A percentile compares a stretch with the other conserved stretches of the same genome.
Evolutionary conservation across 768 basidiomycete species (phyloP).

Genomic region (Mycena rebaudengoi): DNA sequence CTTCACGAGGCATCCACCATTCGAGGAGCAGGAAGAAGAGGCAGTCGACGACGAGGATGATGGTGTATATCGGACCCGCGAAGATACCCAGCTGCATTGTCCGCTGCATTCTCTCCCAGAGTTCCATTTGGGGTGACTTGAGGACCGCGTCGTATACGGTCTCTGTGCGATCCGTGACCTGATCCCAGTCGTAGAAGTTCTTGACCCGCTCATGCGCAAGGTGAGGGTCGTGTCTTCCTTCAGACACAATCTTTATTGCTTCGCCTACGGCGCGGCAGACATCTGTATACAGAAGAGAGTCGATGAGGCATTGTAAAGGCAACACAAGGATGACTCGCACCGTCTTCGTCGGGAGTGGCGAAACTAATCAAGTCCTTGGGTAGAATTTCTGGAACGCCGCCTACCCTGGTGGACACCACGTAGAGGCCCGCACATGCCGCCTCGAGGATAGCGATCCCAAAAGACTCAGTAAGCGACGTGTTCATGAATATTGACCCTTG

Average conservation of each 20-base stretch:
- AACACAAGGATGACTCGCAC: slow-evolving; percentile 51
- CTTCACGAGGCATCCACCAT: slow-evolving; percentile 81
- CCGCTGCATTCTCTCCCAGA: slow-evolving; percentile 81
- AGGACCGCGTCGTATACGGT: slow-evolving; percentile 80
- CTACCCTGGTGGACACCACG: slow-evolving; percentile 92
- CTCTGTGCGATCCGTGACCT: slow-evolving; percentile 84
- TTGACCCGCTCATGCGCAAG: slow-evolving; percentile 80
- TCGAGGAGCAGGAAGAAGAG: slow-evolving; percentile 88
- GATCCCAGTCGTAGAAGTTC: slow-evolving; percentile 87
- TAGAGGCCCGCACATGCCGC: slow-evolving; percentile 95
- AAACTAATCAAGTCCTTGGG: slow-evolving; percentile 96
- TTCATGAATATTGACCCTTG: slow-evolving; percentile 94
- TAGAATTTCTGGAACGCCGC: slow-evolving; percentile 94
- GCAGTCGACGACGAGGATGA: slow-evolving; percentile 90
- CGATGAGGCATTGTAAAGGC: neutral
- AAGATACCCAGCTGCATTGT: slow-evolving; percentile 83
- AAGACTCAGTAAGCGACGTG: slow-evolving; percentile 94
- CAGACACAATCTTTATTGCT: slow-evolving; percentile 75
- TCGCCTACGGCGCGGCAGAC: slow-evolving; percentile 84
- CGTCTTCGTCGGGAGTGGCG: slow-evolving; percentile 92
- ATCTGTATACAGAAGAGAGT: slow-evolving; percentile 54
- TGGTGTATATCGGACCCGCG: slow-evolving; percentile 87
- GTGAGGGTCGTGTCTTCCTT: slow-evolving; percentile 77
- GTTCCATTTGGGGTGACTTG: slow-evolving; percentile 64
- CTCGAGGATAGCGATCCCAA: slow-evolving; percentile 97